Evolutionary conservation across 225 moss, liverwort and hornwort species (phyloP).

Genomic region (Physcomitrium patens): DNA sequence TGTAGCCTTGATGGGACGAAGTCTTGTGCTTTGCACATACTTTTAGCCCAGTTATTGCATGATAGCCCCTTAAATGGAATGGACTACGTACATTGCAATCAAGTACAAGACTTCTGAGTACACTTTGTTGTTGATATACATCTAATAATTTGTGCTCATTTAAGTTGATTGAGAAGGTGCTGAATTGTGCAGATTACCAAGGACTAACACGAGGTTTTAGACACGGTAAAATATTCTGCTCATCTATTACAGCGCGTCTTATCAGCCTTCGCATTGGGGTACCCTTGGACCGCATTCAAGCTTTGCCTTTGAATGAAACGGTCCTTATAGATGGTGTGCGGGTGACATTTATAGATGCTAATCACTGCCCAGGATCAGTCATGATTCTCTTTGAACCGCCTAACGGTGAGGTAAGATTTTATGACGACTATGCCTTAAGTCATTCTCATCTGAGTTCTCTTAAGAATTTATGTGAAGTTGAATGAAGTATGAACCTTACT

Average conservation of each 20-base stretch:
- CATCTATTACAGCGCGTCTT: slow-evolving; percentile 80
- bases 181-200: slow-evolving; percentile 80
- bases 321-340: slow-evolving; percentile 75
- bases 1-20: slow-evolving; percentile 1
- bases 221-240: slow-evolving; percentile 88
- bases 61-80: background rate
- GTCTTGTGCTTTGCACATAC: slow-evolving; percentile 2
- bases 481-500: slow-evolving; percentile 12
- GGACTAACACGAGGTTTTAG: slow-evolving; percentile 92
- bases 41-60: background rate
- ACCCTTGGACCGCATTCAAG: slow-evolving; percentile 73
- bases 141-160: slow-evolving; percentile 23
- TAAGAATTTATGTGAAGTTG: slow-evolving; percentile 14
- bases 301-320: slow-evolving; percentile 75
- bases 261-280: slow-evolving; percentile 85
- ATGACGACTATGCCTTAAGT: background rate
- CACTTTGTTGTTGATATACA: slow-evolving; percentile 17
- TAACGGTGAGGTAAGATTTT: slow-evolving; percentile 76
- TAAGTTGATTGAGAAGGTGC: slow-evolving; percentile 24
- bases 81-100: slow-evolving; percentile 4
- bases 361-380: slow-evolving; percentile 99
- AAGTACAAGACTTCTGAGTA: slow-evolving; percentile 7
- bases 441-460: background rate
- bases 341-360: slow-evolving; percentile 97
- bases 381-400: slow-evolving; percentile 98